phyloP scores from a whole-genome alignment of 768 basidiomycete genomes.

The Ephemerocybe angulata region DNA sequence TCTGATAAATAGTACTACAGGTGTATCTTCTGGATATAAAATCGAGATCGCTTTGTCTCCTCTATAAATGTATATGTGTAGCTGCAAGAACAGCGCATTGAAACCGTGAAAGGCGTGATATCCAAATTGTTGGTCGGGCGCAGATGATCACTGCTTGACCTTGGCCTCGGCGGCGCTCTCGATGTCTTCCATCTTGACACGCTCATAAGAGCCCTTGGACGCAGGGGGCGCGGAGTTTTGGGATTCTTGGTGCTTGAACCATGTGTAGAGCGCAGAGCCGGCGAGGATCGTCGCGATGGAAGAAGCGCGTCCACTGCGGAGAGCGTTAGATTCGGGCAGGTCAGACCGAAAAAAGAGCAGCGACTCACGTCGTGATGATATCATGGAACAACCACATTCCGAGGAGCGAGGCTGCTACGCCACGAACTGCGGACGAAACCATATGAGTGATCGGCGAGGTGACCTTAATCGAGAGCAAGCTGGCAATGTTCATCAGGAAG shows the following conservation, averaged over 20 bases:
- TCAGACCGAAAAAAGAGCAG: neutral
- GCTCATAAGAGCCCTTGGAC: slow-evolving; percentile 46
- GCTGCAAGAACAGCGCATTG: too few relatives aligned
- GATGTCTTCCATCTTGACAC: slow-evolving; percentile 59
- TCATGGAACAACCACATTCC: slow-evolving; percentile 81
- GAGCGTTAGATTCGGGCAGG: neutral
- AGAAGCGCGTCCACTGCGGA: slow-evolving; percentile 66
- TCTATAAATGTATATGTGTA: too few relatives aligned
- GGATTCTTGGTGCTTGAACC: slow-evolving; percentile 77
- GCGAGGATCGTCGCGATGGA: slow-evolving; percentile 79
- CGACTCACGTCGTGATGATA: slow-evolving; percentile 67
- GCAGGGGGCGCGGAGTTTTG: slow-evolving; percentile 30
- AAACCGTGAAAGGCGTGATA: neutral
- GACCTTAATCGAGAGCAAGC: slow-evolving; percentile 91
- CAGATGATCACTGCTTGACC: neutral
- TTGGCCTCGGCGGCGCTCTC: slow-evolving; percentile 41
- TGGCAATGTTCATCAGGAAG: slow-evolving; percentile 93
- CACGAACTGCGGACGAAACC: slow-evolving; percentile 93
- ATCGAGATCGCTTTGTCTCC: too few relatives aligned
- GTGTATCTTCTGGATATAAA: too few relatives aligned
- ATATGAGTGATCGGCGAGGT: slow-evolving; percentile 98
- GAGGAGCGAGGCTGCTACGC: slow-evolving; percentile 85
- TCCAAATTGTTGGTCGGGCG: neutral
- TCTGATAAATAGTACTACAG: neutral
- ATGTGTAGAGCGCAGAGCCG: slow-evolving; percentile 85